A percentile compares a stretch with the other conserved stretches of the same genome.
Conservation (phyloP, 192 early-diverging fungal species). For the Piromyces sp. region DNA sequence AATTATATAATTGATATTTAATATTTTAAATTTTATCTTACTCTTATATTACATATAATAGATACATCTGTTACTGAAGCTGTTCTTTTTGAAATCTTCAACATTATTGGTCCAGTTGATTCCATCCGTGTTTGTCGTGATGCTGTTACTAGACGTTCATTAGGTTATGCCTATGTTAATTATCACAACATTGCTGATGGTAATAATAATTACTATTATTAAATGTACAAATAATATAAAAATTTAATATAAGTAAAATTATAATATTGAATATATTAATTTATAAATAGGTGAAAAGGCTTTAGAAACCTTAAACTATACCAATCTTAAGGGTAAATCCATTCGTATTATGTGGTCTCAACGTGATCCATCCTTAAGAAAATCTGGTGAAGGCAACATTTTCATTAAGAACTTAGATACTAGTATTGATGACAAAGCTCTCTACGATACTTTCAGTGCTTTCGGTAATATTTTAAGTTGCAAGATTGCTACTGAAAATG, state of each 20-base stretch:
- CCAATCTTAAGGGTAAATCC: constrained; percentile 76
- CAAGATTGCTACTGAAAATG: constrained; percentile 82
- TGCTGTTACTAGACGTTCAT: constrained; percentile 82
- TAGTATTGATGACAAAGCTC: constrained; percentile 95
- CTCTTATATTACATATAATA: too few species aligned
- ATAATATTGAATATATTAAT: constrained; percentile 1
- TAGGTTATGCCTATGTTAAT: constrained; percentile 99
- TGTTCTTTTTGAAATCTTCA: constrained; percentile 93
- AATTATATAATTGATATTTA: too few species aligned
- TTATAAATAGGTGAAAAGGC: constrained; percentile 56
- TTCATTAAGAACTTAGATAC: constrained; percentile 99
- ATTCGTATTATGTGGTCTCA: constrained; percentile 99
- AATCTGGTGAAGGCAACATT: constrained; percentile 83
- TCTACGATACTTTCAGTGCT: constrained; percentile 94
- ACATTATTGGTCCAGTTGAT: constrained; percentile 82
- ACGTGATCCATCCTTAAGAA: constrained; percentile 88
- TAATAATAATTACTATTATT: constrained; percentile 6
- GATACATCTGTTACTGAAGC: constrained; percentile 94
- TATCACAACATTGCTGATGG: constrained; percentile 77
- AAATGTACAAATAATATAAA: background rate
- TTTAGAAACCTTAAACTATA: constrained; percentile 87
- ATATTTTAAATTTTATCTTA: too few species aligned
- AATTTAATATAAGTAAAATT: too few species aligned
- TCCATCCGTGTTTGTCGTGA: constrained; percentile 97
- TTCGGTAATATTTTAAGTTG: constrained; percentile 94